Evolutionary conservation across 2,329 filamentous ascomycete genomes (phyloP), one percentile per base, ranked within the genome.

Genomic region (Byssochlamys sp.): DNA sequence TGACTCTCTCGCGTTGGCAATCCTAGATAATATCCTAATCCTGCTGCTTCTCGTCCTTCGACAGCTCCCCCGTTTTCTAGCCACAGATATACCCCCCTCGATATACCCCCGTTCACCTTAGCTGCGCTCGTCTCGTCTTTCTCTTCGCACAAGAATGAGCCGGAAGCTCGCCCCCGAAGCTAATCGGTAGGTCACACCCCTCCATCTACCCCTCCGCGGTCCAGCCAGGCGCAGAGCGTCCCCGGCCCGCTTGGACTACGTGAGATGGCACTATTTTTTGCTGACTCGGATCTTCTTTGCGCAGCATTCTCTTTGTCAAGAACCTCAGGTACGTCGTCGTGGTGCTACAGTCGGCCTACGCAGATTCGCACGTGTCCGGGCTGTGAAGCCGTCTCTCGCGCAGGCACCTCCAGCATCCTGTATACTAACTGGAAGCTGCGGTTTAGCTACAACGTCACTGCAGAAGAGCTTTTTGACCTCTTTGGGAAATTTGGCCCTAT

Each of bases 251-350:
- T 19, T n/a, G n/a, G 39, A 3, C n/a, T 19, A 9, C 19, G 9
- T 9, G n/a, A n/a, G 5, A 19, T 10, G 28, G 25, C 10, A 51
- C 27, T 26, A 1, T 7, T 24, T 11, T 26, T 58, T 54, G 33
- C 60, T 59, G 50, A 54, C 49, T 45, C 54, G 25, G 25, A 27
- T 48, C 45, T 33, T 55, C 45, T 45, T 35, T 27, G 25, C 64
- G 62, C 67, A 96, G 92, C 87, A 92, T 94, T 87, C 89, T 99
- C 81, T 97, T 97, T 85, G 92, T 97, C 72, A 97, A 97, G 90
- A 97, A 99, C 85, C 85, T 97, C 81, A 95, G 89, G 90, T 95
- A 77, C 66, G 81, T 78, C 58, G 59, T 56, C 55, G 58, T 56
- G 53, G 58, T 60, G 54, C 14, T 49, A 28, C 26, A 52, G 25